A percentile compares a stretch with the other conserved stretches of the same genome.
Conservation (phyloP, 208 protist genomes). For the Crithidia mellificae region DNA sequence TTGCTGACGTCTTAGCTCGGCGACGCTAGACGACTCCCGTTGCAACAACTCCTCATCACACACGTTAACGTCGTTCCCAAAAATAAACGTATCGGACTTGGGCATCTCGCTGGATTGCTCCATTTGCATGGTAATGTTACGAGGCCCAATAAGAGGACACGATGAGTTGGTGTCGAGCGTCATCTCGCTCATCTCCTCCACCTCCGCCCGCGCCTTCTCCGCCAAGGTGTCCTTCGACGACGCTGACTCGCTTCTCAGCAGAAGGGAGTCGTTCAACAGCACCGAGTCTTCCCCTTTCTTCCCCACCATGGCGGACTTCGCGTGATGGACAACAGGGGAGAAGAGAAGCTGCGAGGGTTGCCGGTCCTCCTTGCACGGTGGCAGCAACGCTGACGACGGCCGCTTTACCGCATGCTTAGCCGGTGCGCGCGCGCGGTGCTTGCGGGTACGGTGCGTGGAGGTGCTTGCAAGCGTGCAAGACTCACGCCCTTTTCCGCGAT, state of each 20-base stretch:
- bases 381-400: neutral
- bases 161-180: conserved; percentile 4
- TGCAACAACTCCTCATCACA: neutral
- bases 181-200: neutral
- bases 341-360: neutral
- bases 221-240: conserved; percentile 10
- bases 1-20: neutral
- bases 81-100: neutral
- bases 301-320: neutral
- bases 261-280: neutral
- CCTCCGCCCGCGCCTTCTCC: neutral
- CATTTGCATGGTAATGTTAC: conserved; percentile 18
- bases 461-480: neutral
- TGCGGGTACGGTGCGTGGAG: neutral
- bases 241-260: neutral
- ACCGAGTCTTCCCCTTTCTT: neutral
- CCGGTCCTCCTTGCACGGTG: neutral
- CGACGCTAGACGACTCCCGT: conserved; percentile 7
- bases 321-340: neutral
- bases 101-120: conserved; percentile 12
- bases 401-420: neutral
- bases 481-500: neutral
- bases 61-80: neutral
- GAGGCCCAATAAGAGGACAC: conserved; percentile 12
- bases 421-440: neutral